These are phyloP conservation scores for Corrigiola litoralis DNA, from an alignment of 179 eudicot genomes.

Conservation along the genomic window DNA sequence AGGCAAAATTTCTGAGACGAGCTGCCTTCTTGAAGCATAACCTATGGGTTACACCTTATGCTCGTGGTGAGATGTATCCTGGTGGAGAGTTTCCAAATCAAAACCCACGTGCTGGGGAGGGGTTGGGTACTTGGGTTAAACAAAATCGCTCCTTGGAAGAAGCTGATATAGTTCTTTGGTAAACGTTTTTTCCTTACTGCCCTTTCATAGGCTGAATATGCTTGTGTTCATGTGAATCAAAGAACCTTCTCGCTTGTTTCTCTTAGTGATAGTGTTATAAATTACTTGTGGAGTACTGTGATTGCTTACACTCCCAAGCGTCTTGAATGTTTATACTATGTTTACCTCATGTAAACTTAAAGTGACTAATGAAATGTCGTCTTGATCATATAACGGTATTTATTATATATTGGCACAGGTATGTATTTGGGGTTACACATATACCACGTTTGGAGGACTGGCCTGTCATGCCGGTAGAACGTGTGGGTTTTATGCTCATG, in stretches of 20 bases:
- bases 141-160: conserved; percentile 84
- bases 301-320: no score
- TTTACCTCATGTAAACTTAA: no score
- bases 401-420: conserved; percentile 25
- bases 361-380: neutral
- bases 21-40: conserved; percentile 97
- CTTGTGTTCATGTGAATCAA: neutral
- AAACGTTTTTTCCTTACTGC: conserved; percentile 12
- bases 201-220: neutral
- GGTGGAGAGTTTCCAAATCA: conserved; percentile 99
- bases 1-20: conserved; percentile 85
- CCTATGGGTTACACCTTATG: conserved; percentile 86
- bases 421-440: conserved; percentile 49
- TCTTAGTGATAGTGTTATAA: no score
- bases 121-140: conserved; percentile 91
- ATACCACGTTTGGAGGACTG: conserved; percentile 53
- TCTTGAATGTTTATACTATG: no score
- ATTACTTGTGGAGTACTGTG: neutral
- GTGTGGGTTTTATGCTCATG: conserved; percentile 43
- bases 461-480: conserved; percentile 57
- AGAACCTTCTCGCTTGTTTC: neutral
- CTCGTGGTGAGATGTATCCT: conserved; percentile 76
- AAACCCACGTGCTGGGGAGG: conserved; percentile 96
- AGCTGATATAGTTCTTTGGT: conserved; percentile 93
- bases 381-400: neutral